These are phyloP conservation scores for Pouteria glomerata DNA, from an alignment of 148 eudicot species.

Conservation along the genomic window DNA sequence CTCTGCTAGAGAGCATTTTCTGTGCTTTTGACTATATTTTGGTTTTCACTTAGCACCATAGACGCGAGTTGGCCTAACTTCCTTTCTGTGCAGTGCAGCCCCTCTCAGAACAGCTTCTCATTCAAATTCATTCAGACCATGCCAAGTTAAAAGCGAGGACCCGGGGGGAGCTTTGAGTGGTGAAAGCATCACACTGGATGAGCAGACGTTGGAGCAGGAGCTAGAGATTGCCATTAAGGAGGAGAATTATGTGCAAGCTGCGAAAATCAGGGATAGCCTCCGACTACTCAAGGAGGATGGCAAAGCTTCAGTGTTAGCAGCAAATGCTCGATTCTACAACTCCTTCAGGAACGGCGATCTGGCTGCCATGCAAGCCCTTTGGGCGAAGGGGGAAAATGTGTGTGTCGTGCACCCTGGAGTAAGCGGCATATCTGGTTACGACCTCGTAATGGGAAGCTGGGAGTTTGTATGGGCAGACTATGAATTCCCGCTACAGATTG, in stretches of 20 bases:
- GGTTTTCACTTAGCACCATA: background rate
- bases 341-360: conserved; percentile 80
- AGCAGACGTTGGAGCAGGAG: conserved; percentile 61
- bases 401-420: conserved; percentile 99
- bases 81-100: conserved; percentile 53
- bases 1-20: background rate
- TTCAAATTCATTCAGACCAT: conserved; percentile 29
- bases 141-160: conserved; percentile 66
- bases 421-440: conserved; percentile 85
- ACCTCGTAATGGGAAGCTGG: conserved; percentile 96
- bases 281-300: conserved; percentile 70
- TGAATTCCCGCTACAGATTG: conserved; percentile 80
- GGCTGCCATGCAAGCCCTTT: conserved; percentile 79
- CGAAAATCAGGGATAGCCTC: conserved; percentile 82
- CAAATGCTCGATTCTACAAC: conserved; percentile 78
- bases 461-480: conserved; percentile 92
- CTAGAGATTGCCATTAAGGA: conserved; percentile 67
- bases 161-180: conserved; percentile 55
- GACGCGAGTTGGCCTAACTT: conserved; percentile 27
- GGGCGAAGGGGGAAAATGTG: conserved; percentile 71
- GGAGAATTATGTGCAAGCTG: conserved; percentile 86
- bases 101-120: conserved; percentile 26
- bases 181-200: conserved; percentile 68
- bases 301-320: conserved; percentile 72
- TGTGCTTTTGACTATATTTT: background rate